Base-by-base conservation (phyloP, 768 basidiomycete species). In the Termitomyces sp. region DNA sequence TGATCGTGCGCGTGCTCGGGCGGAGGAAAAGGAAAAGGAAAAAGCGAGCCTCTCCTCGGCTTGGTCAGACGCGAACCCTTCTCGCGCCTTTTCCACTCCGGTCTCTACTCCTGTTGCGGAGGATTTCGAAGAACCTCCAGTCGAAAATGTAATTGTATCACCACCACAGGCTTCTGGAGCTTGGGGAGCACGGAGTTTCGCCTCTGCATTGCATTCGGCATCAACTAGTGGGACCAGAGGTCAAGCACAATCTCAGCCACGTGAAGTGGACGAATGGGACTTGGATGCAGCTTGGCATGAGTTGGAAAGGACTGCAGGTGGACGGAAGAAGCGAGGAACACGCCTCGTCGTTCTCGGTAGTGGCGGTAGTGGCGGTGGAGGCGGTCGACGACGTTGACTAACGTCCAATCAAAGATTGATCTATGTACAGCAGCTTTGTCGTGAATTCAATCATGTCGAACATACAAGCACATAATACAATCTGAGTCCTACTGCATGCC, bases 101-200 rank as follows among this genome's bases (percentile, higher is more conserved):
- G 62, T 44, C 2, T 44, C 63, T 14, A 61, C 66, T 40, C 56
- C 64, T 27, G 63, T 68, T 5, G 64, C 60, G 16, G 64, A 65
- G 40, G 68, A 69, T 12, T 59, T 63, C 19, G 60, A 64, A 60
- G 39, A 65, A 57, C 52, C n/a, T 70, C 43, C 71, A 58, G 66
- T 65, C 57, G 65, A 67, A 25, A 39, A 47, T 21, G 48, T 40
- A 32, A 40, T 62, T 25, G 37, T 59, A 10, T 54, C 52, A 14
- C 58, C 60, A 25, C 61, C 65, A 28, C 62, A 61, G 17, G 52
- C 64, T 12, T 58, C 77, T 8, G 89, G 89, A 19, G 89, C 82
- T 27, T 93, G 90, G 91, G 90, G 90, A 23, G 74, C 78, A 17
- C 76, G 88, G 54, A 92, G 89, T 61, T 94, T 94, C 68, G 92